phyloP scores from a whole-genome alignment of 176 grass and related monocot genomes.

The Urochloa ruziziensis region DNA sequence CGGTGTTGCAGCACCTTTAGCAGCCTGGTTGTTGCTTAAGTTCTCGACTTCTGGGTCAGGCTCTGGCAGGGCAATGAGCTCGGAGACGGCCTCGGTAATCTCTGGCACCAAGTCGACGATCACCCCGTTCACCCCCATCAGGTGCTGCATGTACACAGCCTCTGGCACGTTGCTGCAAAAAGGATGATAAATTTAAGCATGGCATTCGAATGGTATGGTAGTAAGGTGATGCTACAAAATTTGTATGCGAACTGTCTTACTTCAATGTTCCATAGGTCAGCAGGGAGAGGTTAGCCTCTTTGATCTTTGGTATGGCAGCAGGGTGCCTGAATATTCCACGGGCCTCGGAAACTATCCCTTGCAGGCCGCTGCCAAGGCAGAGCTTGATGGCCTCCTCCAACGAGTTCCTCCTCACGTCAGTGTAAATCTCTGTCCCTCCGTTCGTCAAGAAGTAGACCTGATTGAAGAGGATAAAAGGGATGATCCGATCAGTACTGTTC shows the following conservation, averaged over 20 bases:
- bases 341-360: conserved; percentile 88
- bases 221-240: neutral
- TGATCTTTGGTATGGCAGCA: conserved; percentile 60
- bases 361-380: conserved; percentile 54
- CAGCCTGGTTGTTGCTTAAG: neutral
- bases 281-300: conserved; percentile 72
- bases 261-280: conserved; percentile 82
- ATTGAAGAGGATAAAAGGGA: neutral
- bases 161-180: conserved; percentile 80
- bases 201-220: neutral
- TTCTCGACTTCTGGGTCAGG: conserved; percentile 1
- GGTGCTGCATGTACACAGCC: conserved; percentile 87
- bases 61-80: conserved; percentile 35
- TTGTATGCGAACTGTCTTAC: conserved; percentile 35
- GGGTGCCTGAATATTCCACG: conserved; percentile 72
- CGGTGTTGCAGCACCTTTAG: conserved; percentile 4
- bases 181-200: neutral
- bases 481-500: neutral
- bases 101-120: conserved; percentile 86
- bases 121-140: conserved; percentile 83
- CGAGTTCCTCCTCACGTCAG: conserved; percentile 73
- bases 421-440: conserved; percentile 54
- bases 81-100: conserved; percentile 63
- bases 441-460: conserved; percentile 96
- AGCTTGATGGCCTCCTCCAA: conserved; percentile 81